Conservation (phyloP, 345 rosid species). For the Garcia nutans region DNA sequence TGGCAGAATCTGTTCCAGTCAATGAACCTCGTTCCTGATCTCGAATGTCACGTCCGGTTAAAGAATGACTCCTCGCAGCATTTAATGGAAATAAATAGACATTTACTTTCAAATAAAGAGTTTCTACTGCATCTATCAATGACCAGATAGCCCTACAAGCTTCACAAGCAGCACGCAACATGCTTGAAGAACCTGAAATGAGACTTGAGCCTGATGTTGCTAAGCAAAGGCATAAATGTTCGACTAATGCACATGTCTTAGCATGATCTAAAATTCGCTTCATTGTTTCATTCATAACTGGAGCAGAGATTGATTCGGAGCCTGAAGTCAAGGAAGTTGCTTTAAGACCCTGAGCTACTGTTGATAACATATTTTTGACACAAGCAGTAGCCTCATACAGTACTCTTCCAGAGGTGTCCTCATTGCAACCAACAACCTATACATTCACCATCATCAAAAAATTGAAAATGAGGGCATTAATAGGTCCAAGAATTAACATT, state of each 20-base stretch:
- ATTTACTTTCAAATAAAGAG: conserved; percentile 46
- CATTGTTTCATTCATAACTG: conserved; percentile 40
- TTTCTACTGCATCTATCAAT: conserved; percentile 66
- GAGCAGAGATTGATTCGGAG: conserved; percentile 45
- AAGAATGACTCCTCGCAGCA: conserved; percentile 50
- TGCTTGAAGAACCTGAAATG: conserved; percentile 66
- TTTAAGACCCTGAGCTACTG: conserved; percentile 57
- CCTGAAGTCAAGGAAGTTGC: conserved; percentile 36
- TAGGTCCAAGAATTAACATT: conserved; percentile 7
- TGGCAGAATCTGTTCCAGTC: conserved; percentile 55
- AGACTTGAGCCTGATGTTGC: conserved; percentile 83
- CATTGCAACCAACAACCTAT: conserved; percentile 64
- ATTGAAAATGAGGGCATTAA: conserved; percentile 4
- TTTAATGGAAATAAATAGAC: conserved; percentile 59
- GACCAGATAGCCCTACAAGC: conserved; percentile 81
- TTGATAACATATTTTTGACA: conserved; percentile 54
- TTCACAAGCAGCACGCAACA: conserved; percentile 78
- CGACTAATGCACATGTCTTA: conserved; percentile 70
- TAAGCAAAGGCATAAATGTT: conserved; percentile 73
- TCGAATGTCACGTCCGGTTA: conserved; percentile 54
- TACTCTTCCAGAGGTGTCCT: conserved; percentile 65
- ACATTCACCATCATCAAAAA: conserved; percentile 19
- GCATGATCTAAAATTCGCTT: conserved; percentile 75
- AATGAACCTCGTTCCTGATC: conserved; percentile 59
- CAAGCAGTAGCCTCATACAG: conserved; percentile 71